Evolutionary conservation across 257 asterid genomes (phyloP), one percentile per base, ranked within the genome.

Genomic region (Phtheirospermum japonicum): DNA sequence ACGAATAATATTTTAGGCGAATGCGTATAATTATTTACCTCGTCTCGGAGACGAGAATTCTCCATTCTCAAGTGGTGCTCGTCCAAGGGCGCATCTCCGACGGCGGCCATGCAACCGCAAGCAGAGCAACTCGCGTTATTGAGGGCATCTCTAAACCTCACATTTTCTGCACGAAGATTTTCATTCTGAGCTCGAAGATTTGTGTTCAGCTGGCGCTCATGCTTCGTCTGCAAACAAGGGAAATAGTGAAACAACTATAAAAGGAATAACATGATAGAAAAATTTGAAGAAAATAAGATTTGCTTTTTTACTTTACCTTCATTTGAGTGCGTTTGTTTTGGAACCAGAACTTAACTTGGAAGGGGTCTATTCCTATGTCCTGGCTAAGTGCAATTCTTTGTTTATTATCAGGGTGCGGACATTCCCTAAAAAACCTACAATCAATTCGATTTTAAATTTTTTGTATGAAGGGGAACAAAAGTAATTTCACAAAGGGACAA

Each of bases 101-200:
- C 37, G 32, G 74, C 65, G 5, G 82, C 70, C 49, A 81, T 75
- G 5, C 77, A 74, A 14, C 86, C 92, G 56, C 92, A 84, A 5
- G 68, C 55, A 0, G 70, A 75, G 64, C 91, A 84, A 0, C 72
- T 31, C 6, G 78, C 73, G 53, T 73, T 79, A 51, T 63, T 43
- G 0, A 84, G 74, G 6, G 81, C 81, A 23, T 79, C 84, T 60
- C 57, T 76, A 37, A 55, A 65, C 19, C 66, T 39, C 43, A 40
- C 66, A 50, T 82, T 84, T 40, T 79, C 84, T 3, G 56, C 62
- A 0, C 5, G 18, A 14, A 76, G 69, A n/a, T 19, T 59, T 0
- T 76, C 63, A 14, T 76, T 72, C 2, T 67, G 66, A 20, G 19
- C 26, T 1, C 67, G 46, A 5, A 76, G 71, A n/a, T 59, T 31